phyloP scores from a whole-genome alignment of 805 yeast genomes.

The Pichia eremophila region DNA sequence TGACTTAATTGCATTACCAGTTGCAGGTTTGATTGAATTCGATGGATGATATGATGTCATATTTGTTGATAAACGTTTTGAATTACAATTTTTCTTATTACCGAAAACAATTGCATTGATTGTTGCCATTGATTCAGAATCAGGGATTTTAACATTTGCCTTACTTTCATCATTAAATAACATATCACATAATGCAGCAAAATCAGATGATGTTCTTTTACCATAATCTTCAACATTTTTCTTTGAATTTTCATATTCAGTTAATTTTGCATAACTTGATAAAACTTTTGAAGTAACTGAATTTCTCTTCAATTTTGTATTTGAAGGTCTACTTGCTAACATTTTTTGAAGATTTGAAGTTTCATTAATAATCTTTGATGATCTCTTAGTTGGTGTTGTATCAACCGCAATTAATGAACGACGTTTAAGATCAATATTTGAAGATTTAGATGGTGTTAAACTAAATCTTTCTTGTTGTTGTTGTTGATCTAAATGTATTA shows the following conservation, averaged over 20 bases:
- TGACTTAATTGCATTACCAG: background rate
- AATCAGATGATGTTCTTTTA: constrained; percentile 66
- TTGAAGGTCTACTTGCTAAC: background rate
- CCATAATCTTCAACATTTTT: constrained; percentile 53
- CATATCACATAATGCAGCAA: constrained; percentile 69
- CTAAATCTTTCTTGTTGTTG: background rate
- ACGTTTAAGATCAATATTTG: background rate
- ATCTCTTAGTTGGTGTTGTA: constrained; percentile 16
- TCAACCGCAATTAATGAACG: constrained; percentile 7
- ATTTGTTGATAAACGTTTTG: constrained; percentile 6
- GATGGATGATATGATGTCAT: background rate
- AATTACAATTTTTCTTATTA: constrained; percentile 9
- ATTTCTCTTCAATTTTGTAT: constrained; percentile 41
- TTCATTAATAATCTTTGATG: constrained; percentile 14
- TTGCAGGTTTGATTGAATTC: background rate
- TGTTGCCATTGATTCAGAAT: constrained; percentile 40
- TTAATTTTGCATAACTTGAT: constrained; percentile 63
- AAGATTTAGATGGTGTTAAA: background rate
- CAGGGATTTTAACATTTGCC: constrained; percentile 12
- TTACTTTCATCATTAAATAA: constrained; percentile 60
- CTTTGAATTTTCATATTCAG: constrained; percentile 46
- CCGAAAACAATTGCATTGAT: constrained; percentile 37
- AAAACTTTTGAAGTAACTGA: constrained; percentile 64
- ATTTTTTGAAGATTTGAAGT: constrained; percentile 14
- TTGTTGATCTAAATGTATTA: background rate